A percentile compares a stretch with the other conserved stretches of the same genome.
Evolutionary conservation across 2,329 filamentous ascomycete genomes (phyloP).

Genomic region (Diaporthe australafricana): DNA sequence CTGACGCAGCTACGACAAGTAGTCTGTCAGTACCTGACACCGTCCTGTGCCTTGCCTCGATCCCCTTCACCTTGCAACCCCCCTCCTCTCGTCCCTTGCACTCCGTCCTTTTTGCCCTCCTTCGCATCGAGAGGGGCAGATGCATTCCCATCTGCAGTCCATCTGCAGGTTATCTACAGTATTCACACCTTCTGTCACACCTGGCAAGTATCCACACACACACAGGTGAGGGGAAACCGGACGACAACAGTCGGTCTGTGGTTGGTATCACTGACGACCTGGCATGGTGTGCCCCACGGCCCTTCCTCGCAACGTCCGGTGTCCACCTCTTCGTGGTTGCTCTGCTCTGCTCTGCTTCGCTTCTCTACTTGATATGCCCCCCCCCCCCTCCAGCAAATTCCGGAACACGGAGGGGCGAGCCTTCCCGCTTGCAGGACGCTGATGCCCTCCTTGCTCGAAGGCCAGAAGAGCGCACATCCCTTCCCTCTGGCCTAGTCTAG

Average conservation of each 20-base stretch:
- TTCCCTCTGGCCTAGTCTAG: conserved; percentile 10
- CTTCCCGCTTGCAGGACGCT: conserved; percentile 10
- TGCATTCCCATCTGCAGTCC: conserved; percentile 24
- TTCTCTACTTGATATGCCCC: not conserved
- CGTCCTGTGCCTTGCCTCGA: not conserved
- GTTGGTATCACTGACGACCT: conserved; percentile 10
- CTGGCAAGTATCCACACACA: conserved; percentile 12
- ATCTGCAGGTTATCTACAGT: conserved; percentile 22
- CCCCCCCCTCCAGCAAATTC: not conserved
- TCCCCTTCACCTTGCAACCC: not conserved
- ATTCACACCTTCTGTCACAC: conserved; percentile 2
- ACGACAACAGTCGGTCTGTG: conserved; percentile 26
- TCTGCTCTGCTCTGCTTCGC: not conserved
- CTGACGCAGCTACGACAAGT: conserved; percentile 10
- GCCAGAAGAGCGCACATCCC: conserved; percentile 7
- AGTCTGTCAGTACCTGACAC: conserved; percentile 4
- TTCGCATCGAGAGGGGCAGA: conserved; percentile 15
- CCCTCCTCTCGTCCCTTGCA: conserved; percentile 3
- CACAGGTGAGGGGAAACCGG: conserved; percentile 24
- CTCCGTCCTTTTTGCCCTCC: not conserved
- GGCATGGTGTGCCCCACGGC: conserved; percentile 3
- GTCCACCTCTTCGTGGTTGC: not conserved
- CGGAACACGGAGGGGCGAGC: conserved; percentile 21
- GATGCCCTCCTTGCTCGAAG: conserved; percentile 6
- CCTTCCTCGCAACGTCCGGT: not conserved